These are phyloP conservation scores for Astragalus membranaceus DNA, from an alignment of 306 rosid species.

Conservation along the genomic window DNA sequence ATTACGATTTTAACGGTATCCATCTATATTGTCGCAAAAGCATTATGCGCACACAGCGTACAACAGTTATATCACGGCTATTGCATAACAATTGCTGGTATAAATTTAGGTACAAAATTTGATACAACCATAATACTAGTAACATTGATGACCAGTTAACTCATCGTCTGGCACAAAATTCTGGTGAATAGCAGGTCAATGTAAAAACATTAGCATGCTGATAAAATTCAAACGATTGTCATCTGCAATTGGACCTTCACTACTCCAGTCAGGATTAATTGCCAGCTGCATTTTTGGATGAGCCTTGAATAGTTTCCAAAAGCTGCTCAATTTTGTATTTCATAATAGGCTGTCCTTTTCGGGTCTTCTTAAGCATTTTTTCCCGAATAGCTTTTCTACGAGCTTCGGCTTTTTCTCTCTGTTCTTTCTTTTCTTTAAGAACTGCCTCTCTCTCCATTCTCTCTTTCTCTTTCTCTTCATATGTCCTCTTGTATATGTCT, in stretches of 20 bases:
- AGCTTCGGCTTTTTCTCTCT: constrained; percentile 45
- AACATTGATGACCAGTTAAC: background rate
- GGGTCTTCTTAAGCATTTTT: constrained; percentile 66
- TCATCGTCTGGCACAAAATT: background rate
- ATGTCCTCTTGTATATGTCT: constrained; percentile 46
- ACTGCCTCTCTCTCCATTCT: constrained; percentile 59
- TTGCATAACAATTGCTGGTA: background rate
- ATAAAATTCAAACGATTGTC: background rate
- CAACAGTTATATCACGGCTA: background rate
- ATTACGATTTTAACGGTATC: background rate
- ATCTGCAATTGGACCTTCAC: background rate
- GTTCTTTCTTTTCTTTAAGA: constrained; percentile 45
- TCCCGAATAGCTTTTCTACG: constrained; percentile 50
- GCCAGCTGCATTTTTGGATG: constrained; percentile 20
- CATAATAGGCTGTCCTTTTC: constrained; percentile 79
- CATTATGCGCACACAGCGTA: background rate
- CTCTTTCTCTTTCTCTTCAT: constrained; percentile 54
- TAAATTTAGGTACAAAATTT: background rate
- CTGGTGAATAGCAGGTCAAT: background rate
- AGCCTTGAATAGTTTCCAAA: constrained; percentile 60
- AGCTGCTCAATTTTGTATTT: constrained; percentile 75
- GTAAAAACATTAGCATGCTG: background rate
- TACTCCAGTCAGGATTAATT: constrained; percentile 6
- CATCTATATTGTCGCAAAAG: background rate
- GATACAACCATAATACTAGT: background rate